These are phyloP conservation scores for Xerocomellus intermedius DNA, from an alignment of 768 basidiomycete species.

Conservation along the genomic window DNA sequence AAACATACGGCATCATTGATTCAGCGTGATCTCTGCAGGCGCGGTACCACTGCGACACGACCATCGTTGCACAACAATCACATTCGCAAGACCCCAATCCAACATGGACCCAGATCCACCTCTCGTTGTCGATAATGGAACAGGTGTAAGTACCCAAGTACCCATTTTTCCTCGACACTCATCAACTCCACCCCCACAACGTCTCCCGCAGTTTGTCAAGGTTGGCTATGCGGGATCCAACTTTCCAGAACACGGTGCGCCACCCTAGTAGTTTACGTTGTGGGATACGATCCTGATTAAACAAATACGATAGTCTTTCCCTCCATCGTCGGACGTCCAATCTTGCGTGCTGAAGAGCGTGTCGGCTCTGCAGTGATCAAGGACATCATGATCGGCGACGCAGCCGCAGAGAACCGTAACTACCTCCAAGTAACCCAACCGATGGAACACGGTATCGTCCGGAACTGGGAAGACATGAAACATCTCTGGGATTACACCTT, in stretches of 20 bases:
- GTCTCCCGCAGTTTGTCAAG: conserved; percentile 75
- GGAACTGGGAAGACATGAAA: conserved; percentile 99
- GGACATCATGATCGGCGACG: conserved; percentile 98
- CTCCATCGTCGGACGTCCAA: conserved; percentile 94
- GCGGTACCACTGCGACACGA: background rate
- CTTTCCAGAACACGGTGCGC: conserved; percentile 88
- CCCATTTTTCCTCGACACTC: background rate
- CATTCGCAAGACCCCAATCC: background rate
- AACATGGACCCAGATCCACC: conserved; percentile 41
- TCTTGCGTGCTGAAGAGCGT: conserved; percentile 95
- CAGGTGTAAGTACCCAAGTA: conserved; percentile 57
- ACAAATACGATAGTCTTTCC: conserved; percentile 69
- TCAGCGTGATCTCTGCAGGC: background rate
- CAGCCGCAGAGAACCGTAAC: conserved; percentile 90
- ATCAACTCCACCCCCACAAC: background rate
- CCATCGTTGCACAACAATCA: background rate
- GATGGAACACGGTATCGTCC: conserved; percentile 98
- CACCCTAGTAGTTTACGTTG: background rate
- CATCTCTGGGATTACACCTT: conserved; percentile 99
- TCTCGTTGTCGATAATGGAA: conserved; percentile 86
- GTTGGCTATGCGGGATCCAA: conserved; percentile 90
- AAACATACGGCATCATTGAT: conserved; percentile 19
- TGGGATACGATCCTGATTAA: background rate
- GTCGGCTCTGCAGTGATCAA: conserved; percentile 84
- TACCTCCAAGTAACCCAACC: conserved; percentile 97